Conservation (phyloP, 108 stramenopile genomes). For the Pseudonitzschia multiseries region DNA sequence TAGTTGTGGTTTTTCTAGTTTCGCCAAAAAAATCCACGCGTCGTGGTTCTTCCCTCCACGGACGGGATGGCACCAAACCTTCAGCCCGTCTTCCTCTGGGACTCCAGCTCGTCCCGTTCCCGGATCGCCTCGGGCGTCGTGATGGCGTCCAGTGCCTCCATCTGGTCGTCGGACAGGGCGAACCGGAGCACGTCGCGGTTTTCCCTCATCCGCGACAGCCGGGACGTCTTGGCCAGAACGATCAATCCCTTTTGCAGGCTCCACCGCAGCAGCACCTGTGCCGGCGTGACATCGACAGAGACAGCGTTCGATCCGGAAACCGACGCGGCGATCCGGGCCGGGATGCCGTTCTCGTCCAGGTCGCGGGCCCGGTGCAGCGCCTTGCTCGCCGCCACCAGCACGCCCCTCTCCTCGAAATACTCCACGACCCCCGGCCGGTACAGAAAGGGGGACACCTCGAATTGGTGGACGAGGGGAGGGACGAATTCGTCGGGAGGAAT, state of each 20-base stretch:
- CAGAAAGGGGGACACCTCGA: slow-evolving; percentile 66
- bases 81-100: slow-evolving; percentile 26
- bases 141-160: slow-evolving; percentile 60
- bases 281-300: slow-evolving; percentile 55
- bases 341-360: slow-evolving; percentile 39
- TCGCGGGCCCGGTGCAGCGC: slow-evolving; percentile 55
- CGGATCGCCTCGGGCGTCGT: slow-evolving; percentile 46
- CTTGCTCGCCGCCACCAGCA: slow-evolving; percentile 65
- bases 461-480: slow-evolving; percentile 61
- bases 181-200: slow-evolving; percentile 72
- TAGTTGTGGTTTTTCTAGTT: no score
- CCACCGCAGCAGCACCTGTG: slow-evolving; percentile 90
- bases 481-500: slow-evolving; percentile 48
- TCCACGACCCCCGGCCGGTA: slow-evolving; percentile 53
- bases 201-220: slow-evolving; percentile 64
- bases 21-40: no score
- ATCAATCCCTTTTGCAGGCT: slow-evolving; percentile 73
- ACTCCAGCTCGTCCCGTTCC: slow-evolving; percentile 38
- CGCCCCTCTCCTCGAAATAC: slow-evolving; percentile 53
- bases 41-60: no score
- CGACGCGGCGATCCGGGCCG: neutral
- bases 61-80: no score
- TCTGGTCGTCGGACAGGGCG: slow-evolving; percentile 64
- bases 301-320: neutral
- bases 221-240: slow-evolving; percentile 70